Evolutionary conservation across 2,329 filamentous ascomycete species (phyloP), one percentile per base, ranked within the genome.

Genomic region (Colletotrichum agaves): DNA sequence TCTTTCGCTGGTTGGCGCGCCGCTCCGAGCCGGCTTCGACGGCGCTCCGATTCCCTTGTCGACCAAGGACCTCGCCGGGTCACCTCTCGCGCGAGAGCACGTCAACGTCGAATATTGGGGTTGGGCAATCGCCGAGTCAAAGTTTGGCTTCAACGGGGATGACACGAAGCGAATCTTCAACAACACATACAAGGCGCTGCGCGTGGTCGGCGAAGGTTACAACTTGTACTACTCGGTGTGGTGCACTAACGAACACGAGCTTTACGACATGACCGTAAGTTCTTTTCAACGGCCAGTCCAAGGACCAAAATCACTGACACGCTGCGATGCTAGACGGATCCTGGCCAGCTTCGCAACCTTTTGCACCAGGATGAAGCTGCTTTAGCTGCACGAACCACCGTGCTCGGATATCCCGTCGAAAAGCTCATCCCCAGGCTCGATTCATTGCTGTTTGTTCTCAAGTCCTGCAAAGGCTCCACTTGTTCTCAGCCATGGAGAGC

Each of bases 361-460:
- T 66, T 76, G 6, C 71, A 71, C 44, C 5, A 57, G 0, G 70
- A 72, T 10, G 71, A 71, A 31, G 43, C 43, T 5, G 44, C 49
- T 10, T 31, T 67, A 12, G 58, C 68, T 15, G 67, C 56, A 0
- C 19, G 15, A 3, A 61, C 46, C 8, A 67, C 61, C 2, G 63
- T 82, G n/a, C 72, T 80, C 6, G 78, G 77, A 5, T 71, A 75
- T 11, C 73, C 78, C 15, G 70, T 83, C 1, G 57, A 74, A 8
- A 80, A 82, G 61, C 77, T 87, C 2, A 72, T 83, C n/a, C 74
- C 79, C n/a, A 82, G 86, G 5, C 79, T 90, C 0, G 87, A 90
- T 70, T 80, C 87, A 1, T 80, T 90, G 0, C 78, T 90, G 11
- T 79, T 90, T 55, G 85, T 89, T 1, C 80, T 87, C 50, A 90